phyloP scores from a whole-genome alignment of 495 filamentous ascomycete genomes.

The Penicillium desertorum region DNA sequence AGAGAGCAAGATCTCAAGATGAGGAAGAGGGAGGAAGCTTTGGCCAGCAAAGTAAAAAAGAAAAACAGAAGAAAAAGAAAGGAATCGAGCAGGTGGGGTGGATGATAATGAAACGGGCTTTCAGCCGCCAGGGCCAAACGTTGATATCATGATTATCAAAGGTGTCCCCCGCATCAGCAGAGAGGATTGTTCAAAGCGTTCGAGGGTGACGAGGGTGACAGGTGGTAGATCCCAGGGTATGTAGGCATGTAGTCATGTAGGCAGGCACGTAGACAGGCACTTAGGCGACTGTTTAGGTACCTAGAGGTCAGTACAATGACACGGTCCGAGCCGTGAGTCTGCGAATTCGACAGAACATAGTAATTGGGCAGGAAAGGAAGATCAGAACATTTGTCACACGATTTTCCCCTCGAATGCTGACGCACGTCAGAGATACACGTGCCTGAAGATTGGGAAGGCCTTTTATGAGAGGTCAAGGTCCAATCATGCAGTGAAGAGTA shows the following conservation, averaged over 20 bases:
- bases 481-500: conserved; percentile 3
- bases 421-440: conserved; percentile 19
- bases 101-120: conserved; percentile 21
- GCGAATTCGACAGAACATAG: background rate
- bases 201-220: background rate
- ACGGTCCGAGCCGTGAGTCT: conserved; percentile 29
- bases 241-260: background rate
- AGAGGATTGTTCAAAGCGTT: background rate
- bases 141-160: conserved; percentile 24
- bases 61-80: conserved; percentile 20
- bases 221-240: background rate
- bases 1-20: conserved; percentile 7
- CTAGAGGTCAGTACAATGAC: conserved; percentile 6
- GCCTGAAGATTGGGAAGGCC: conserved; percentile 7
- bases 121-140: conserved; percentile 20
- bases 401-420: conserved; percentile 6
- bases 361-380: conserved; percentile 22
- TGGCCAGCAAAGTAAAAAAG: conserved; percentile 18
- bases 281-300: conserved; percentile 2
- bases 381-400: conserved; percentile 25
- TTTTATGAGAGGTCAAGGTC: background rate
- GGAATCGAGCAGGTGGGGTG: conserved; percentile 27
- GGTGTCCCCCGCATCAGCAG: conserved; percentile 4
- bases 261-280: background rate
- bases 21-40: conserved; percentile 13